Evolutionary conservation across 106 monocot genomes (phyloP).

Genomic region (Ottelia alismoides): DNA sequence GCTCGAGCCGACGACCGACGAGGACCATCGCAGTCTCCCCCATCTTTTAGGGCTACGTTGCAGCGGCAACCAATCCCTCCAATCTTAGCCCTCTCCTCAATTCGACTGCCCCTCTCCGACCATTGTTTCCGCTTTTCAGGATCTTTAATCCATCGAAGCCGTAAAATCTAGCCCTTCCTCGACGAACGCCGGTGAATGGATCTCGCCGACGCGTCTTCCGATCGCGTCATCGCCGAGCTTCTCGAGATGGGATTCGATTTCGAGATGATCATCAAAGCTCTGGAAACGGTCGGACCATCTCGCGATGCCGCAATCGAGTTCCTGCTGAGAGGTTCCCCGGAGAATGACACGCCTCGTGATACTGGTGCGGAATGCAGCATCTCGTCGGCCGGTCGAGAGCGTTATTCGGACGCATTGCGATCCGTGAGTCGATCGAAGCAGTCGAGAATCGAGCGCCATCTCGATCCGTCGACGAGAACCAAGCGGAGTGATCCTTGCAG

Average conservation of each 20-base stretch:
- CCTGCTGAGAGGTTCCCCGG: conserved; percentile 34
- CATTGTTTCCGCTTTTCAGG: too few species aligned
- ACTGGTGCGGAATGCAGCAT: background rate
- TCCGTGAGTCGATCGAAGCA: conserved; percentile 30
- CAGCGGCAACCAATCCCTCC: too few species aligned
- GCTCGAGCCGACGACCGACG: too few species aligned
- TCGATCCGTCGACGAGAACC: conserved; percentile 15
- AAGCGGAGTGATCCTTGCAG: conserved; percentile 6
- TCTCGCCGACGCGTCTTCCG: too few species aligned
- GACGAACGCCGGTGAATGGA: too few species aligned
- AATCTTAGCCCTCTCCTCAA: too few species aligned
- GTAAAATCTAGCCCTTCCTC: too few species aligned
- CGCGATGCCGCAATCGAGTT: conserved; percentile 66
- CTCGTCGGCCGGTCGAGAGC: conserved; percentile 9
- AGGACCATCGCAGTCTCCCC: too few species aligned
- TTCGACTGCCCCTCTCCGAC: too few species aligned
- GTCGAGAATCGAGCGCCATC: conserved; percentile 50
- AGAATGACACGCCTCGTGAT: background rate
- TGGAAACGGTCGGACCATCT: conserved; percentile 49
- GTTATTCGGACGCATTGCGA: background rate
- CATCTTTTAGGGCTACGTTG: too few species aligned
- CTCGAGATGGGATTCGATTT: conserved; percentile 93
- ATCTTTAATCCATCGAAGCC: too few species aligned
- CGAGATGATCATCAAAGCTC: conserved; percentile 28
- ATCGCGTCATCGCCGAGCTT: conserved; percentile 60